Evolutionary conservation across 495 filamentous ascomycete genomes (phyloP), one percentile per base, ranked within the genome.

Genomic region (Lasiosphaeria hispida): DNA sequence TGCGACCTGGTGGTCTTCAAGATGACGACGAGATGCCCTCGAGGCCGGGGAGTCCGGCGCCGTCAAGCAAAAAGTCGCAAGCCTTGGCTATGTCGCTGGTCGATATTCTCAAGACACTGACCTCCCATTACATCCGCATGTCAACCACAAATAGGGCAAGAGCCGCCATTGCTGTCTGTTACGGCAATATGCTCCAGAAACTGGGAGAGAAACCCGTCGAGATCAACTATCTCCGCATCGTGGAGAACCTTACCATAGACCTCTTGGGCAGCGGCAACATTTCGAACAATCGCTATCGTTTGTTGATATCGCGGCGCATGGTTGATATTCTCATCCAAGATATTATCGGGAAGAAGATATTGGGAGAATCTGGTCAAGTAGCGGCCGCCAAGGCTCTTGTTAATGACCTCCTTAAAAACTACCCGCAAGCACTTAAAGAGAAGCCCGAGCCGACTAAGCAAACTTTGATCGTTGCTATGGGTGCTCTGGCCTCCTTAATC

Each of bases 331-430:
- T 97, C 18, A 72, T 97, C 38, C 90, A 95, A 58, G 86, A 92
- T 61, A 85, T 93, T 6, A 79, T 97, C 68, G 92, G 92, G 6
- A 81, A 81, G 44, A 83, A 85, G 61, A 85, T 96, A 51, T 82
- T 99, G 4, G 90, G 91, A 2, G 94, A 97, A 67, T 87, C 89
- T 19, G 92, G 91, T 6, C 92, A 95, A 60, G 77, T 89, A 48
- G 85, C 85, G 63, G 92, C 90, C 34, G 89, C 91, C 6, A 91
- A 84, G 60, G 84, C 82, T 59, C 74, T 99, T 47, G 82, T 96
- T 63, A 97, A 96, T 67, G 85, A 90, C 58, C 79, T 96, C 43
- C 80, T 97, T 42, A 97, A 95, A 70, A 94, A 97, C 64, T 97
- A 94, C 50, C 95, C 94, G 2, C 91, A 96, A 67, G 89, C 88